Conservation (phyloP, 2,329 filamentous ascomycete genomes). For the Beauveria sp. region DNA sequence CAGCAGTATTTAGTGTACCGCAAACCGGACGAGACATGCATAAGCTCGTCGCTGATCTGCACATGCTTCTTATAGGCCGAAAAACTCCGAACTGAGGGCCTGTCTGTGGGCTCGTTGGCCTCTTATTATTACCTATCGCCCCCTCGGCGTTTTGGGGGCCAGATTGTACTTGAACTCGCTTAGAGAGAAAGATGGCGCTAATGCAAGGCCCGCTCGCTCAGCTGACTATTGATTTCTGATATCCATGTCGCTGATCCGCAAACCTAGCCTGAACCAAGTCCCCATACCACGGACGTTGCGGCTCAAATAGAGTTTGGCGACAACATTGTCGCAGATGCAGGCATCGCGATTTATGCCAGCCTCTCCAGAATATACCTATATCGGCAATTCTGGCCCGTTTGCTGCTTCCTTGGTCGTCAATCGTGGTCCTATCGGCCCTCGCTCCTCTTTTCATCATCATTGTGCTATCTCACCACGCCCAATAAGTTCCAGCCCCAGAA, state of each 20-base stretch:
- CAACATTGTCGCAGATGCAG: not conserved
- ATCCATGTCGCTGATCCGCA: not conserved
- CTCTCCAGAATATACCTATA: not conserved
- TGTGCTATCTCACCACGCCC: not conserved
- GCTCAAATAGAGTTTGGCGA: not conserved
- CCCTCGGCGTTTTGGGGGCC: not conserved
- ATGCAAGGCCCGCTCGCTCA: not conserved
- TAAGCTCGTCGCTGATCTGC: not conserved
- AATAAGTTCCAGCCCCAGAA: not conserved
- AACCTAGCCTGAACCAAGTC: not conserved
- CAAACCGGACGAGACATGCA: not conserved
- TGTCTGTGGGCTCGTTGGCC: not conserved
- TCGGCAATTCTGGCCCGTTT: not conserved
- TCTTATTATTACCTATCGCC: not conserved
- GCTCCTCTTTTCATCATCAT: not conserved
- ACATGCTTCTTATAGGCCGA: not conserved
- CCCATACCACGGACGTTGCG: not conserved
- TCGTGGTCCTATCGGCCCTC: not conserved
- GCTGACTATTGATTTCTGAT: not conserved
- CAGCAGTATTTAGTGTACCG: not conserved
- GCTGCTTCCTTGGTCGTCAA: not conserved
- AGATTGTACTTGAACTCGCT: not conserved
- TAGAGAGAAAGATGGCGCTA: not conserved
- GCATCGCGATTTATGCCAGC: not conserved
- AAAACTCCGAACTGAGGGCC: not conserved